These are phyloP conservation scores for Gastrolobium villosum DNA, from an alignment of 306 rosid genomes.

Conservation along the genomic window DNA sequence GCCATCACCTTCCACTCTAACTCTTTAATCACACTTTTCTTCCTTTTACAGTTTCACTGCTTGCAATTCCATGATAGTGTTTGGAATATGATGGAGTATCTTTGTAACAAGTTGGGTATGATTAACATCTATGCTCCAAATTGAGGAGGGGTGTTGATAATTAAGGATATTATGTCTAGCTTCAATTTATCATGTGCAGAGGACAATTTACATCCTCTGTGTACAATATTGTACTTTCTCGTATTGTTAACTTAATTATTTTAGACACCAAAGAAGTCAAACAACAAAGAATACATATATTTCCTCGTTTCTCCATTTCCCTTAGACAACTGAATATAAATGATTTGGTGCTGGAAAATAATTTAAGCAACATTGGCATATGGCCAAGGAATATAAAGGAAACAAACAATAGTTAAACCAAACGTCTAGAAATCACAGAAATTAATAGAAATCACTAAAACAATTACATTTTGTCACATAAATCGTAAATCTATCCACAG, in stretches of 20 bases:
- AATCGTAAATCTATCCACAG: slow-evolving; percentile 21
- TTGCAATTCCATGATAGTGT: background rate
- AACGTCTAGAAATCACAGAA: background rate
- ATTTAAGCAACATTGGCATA: background rate
- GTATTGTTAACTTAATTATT: no score
- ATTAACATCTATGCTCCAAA: no score
- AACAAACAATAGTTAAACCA: background rate
- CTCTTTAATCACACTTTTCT: background rate
- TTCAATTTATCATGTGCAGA: no score
- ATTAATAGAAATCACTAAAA: background rate
- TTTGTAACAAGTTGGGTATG: no score
- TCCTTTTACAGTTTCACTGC: background rate
- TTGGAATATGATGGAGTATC: background rate
- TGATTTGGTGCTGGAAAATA: background rate
- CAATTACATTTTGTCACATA: background rate
- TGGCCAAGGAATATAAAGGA: background rate
- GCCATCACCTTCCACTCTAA: background rate
- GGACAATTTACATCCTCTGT: no score
- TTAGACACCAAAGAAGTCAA: background rate
- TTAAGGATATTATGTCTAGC: no score
- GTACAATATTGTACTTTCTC: no score
- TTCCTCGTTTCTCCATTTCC: background rate
- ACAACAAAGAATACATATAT: background rate
- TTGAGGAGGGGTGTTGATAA: no score
- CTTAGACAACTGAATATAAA: background rate